Evolutionary conservation across 2,329 filamentous ascomycete genomes (phyloP), one percentile per base, ranked within the genome.

Genomic region (Clonostachys byssicola): DNA sequence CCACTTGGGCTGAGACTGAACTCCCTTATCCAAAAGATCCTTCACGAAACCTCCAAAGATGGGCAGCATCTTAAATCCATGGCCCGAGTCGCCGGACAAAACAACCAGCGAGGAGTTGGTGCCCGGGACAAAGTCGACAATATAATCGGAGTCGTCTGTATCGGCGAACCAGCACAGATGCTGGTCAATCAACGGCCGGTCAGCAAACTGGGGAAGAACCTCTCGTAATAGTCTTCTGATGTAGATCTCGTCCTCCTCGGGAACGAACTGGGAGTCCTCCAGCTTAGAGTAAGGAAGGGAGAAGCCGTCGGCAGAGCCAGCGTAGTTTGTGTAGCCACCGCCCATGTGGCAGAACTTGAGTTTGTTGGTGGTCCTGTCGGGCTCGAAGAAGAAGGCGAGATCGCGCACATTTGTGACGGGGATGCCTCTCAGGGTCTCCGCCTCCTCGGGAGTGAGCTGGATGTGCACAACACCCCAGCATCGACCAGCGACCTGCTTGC

Each of bases 351-450:
- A 84, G 12, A 86, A 56, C 62, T 86, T 85, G 40, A 85, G 62
- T 5, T 83, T 58, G 18, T 74, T 72, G 0, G 80, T 83, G 50
- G 71, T 68, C 0, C 71, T 74, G 52, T 85, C 81, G 0, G 82
- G 81, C 59, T 86, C 82, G 48, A 85, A 85, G 62, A 83, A 81
- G 66, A 85, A 85, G 0, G 81, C 81, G 0, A 85, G 63, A 50
- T 85, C 81, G 3, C 81, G 73, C 2, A 75, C 75, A 45, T 83
- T 81, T 1, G 75, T 80, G 0, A 83, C 77, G 0, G 82, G 81
- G 12, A 85, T 78, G 5, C 77, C 76, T 3, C 74, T 71, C 1
- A 86, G 71, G 5, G 63, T 63, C 5, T 72, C 68, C 0, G 74
- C 71, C 58, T 86, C 81, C 1, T 72, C 70, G 6, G 76, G 68